A percentile compares a stretch with the other conserved stretches of the same genome.
phyloP scores from a whole-genome alignment of 2,329 filamentous ascomycete species.

The Lasiodiplodia gonubiensis region DNA sequence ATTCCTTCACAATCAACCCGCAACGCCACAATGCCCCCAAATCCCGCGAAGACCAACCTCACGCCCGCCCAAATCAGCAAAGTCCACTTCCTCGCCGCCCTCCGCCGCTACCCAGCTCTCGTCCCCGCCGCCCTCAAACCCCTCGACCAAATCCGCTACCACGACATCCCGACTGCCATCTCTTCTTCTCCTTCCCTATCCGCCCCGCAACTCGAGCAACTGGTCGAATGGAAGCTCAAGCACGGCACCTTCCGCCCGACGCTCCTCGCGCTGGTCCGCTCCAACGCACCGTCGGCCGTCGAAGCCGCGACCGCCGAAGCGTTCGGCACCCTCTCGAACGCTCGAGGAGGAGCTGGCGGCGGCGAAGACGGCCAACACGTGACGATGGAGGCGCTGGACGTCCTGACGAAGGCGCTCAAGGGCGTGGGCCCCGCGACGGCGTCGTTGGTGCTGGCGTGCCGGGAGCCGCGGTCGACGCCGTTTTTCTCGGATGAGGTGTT shows the following conservation, averaged over 20 bases:
- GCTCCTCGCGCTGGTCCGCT: constrained; percentile 56
- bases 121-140: constrained; percentile 39
- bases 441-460: constrained; percentile 72
- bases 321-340: constrained; percentile 42
- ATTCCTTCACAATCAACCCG: background rate
- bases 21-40: background rate
- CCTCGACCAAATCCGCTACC: constrained; percentile 43
- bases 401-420: constrained; percentile 53
- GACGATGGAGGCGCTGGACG: constrained; percentile 40
- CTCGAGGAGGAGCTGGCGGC: background rate
- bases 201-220: constrained; percentile 37
- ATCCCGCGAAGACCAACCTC: background rate
- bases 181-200: background rate
- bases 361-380: background rate
- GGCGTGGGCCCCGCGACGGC: constrained; percentile 83
- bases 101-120: constrained; percentile 37
- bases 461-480: constrained; percentile 63
- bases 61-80: background rate
- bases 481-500: constrained; percentile 86
- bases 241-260: constrained; percentile 59
- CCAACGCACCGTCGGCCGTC: constrained; percentile 62
- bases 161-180: constrained; percentile 37
- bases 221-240: constrained; percentile 52
- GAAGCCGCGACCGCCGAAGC: constrained; percentile 59
- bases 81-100: constrained; percentile 32